These are phyloP conservation scores for Maudiozyma barnettii DNA, from an alignment of 805 yeast species.

Conservation along the genomic window DNA sequence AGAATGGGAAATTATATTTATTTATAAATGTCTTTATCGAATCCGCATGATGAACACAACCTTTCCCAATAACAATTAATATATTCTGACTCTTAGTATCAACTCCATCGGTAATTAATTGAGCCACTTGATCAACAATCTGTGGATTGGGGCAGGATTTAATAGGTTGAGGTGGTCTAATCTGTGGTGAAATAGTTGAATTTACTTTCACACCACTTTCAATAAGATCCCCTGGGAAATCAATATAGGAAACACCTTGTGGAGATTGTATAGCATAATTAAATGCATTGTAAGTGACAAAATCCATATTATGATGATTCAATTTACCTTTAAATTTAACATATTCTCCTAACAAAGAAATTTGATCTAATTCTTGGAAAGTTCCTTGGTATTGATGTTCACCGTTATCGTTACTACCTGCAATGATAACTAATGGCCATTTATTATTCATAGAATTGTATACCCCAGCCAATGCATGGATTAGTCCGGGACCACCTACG, in stretches of 20 bases:
- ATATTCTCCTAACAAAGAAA: slow-evolving; percentile 38
- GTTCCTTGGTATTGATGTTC: slow-evolving; percentile 48
- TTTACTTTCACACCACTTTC: slow-evolving; percentile 12
- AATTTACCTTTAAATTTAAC: slow-evolving; percentile 42
- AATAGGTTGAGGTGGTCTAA: slow-evolving; percentile 5
- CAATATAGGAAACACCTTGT: slow-evolving; percentile 56
- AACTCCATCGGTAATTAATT: slow-evolving; percentile 16
- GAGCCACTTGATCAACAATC: slow-evolving; percentile 26
- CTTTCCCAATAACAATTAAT: slow-evolving; percentile 56
- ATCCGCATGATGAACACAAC: slow-evolving; percentile 41
- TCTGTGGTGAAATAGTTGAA: background rate
- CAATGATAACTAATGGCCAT: slow-evolving; percentile 57
- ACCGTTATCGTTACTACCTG: slow-evolving; percentile 46
- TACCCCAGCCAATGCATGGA: slow-evolving; percentile 59
- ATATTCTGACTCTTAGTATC: slow-evolving; percentile 34
- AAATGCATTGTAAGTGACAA: slow-evolving; percentile 16
- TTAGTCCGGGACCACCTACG: slow-evolving; percentile 70
- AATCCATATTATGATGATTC: slow-evolving; percentile 8
- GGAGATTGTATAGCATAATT: slow-evolving; percentile 32
- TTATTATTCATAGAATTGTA: slow-evolving; percentile 52
- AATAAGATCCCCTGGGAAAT: slow-evolving; percentile 54
- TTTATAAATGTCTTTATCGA: slow-evolving; percentile 35
- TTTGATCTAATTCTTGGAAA: slow-evolving; percentile 64
- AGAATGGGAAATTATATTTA: slow-evolving; percentile 40
- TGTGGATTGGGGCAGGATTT: slow-evolving; percentile 12